Evolutionary conservation across 192 early-diverging fungal species (phyloP), one percentile per base, ranked within the genome.

Genomic region (Geranomyces variabilis): DNA sequence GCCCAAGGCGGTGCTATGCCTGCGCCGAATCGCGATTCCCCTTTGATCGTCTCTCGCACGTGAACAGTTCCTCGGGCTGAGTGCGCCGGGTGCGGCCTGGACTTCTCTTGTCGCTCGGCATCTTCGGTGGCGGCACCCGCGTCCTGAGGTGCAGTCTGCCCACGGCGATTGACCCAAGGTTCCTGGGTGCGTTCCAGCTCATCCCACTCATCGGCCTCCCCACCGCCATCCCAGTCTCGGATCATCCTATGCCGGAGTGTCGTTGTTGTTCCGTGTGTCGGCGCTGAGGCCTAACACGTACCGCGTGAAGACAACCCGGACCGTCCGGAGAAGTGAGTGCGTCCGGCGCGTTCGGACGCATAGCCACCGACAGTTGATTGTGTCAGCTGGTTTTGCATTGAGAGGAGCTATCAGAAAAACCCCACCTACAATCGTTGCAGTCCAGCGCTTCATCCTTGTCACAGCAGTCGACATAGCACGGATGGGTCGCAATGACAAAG

Each of bases 401-500:
- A n/a, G n/a, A n/a, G n/a, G n/a, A 41, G 36, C 36, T 41, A 10
- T 41, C 36, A 41, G 36, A 41, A 41, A 41, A 41, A 10, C 36
- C 36, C 3, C 36, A 41, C 36, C 36, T 10, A 3, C 3, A 41
- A 41, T 41, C 36, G 5, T n/a, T n/a, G n/a, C n/a, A n/a, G n/a
- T n/a, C n/a, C n/a, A n/a, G n/a, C n/a, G n/a, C n/a, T n/a, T n/a
- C n/a, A n/a, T n/a, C n/a, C n/a, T n/a, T n/a, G n/a, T n/a, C n/a
- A n/a, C n/a, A n/a, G n/a, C n/a, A n/a, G n/a, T n/a, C n/a, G n/a
- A n/a, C n/a, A n/a, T n/a, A n/a, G n/a, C 36, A 41, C 36, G 22
- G 3, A 75, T 75, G 74, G 74, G 67, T 15, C 15, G 69, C 31
- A 68, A 53, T 26, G 75, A 76, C 41, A 76, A 76, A 31, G 33